Evolutionary conservation across 108 stramenopile genomes (phyloP).

Genomic region (Epipyxis sp.): DNA sequence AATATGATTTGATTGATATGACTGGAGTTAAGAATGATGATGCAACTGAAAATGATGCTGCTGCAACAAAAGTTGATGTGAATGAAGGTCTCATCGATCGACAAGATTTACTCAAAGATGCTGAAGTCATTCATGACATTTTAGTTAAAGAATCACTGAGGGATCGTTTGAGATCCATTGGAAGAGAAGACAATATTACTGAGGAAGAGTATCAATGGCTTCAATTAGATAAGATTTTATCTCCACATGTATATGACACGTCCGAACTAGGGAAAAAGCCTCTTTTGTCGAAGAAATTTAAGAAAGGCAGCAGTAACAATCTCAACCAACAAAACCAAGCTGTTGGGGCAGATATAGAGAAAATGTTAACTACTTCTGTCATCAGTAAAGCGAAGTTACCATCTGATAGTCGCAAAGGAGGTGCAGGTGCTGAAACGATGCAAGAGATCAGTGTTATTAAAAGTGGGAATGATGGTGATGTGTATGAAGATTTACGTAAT

Average conservation of each 20-base stretch:
- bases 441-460: too few relatives aligned
- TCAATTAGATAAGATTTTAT: constrained; percentile 1
- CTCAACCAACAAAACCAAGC: too few relatives aligned
- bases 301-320: too few relatives aligned
- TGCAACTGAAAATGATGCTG: neutral
- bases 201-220: constrained; percentile 16
- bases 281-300: too few relatives aligned
- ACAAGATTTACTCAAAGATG: neutral
- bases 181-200: neutral
- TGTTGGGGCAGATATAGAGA: too few relatives aligned
- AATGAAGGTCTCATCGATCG: neutral
- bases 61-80: neutral
- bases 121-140: constrained; percentile 18
- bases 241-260: constrained; percentile 17
- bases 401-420: too few relatives aligned
- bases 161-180: neutral
- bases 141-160: neutral
- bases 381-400: too few relatives aligned
- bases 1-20: neutral
- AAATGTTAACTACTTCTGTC: too few relatives aligned
- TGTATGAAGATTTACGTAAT: neutral
- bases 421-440: too few relatives aligned
- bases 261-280: too few relatives aligned
- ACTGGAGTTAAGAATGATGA: neutral
- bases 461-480: too few relatives aligned